Base-by-base conservation (phyloP, 2,329 filamentous ascomycete species). In the Alternaria infectoria region DNA sequence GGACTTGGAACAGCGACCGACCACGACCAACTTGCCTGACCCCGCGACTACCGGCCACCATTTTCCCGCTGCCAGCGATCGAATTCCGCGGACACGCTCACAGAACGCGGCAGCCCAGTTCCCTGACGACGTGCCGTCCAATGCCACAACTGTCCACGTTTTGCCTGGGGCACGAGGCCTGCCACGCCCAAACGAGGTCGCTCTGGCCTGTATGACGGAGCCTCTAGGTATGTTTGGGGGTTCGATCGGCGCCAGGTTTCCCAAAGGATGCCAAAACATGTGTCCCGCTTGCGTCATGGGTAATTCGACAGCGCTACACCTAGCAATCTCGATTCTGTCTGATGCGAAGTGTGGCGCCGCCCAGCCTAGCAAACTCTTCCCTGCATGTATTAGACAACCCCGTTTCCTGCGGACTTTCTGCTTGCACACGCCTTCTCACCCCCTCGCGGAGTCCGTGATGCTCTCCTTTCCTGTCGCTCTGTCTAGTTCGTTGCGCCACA, bases 251-350 rank as follows among this genome's bases (percentile, higher is more conserved):
- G 54, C 59, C 59, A 57, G 57, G 52, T 61, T 57, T 54, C 65
- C 52, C 54, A 57, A 51, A 56, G 13, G 40, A 46, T 40, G 45
- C 65, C 51, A 54, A 45, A 59, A 59, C 40, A 51, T 62, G 44
- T 52, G 57, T 54, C 43, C 32, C n/a, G 56, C 57, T 67, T 68
- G 65, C 65, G 65, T 68, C 65, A 68, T 65, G 50, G 50, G 49
- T 51, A 50, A 26, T 28, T 9, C 30, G 56, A 23, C 23, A 25
- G 60, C 65, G 65, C 65, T 60, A 68, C 65, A n/a, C n/a, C n/a
- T n/a, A 40, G 7, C 30, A 68, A 47, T 57, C 49, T 59, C 55
- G 44, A 55, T 59, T 32, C 44, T 45, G 32, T 50, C 25, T 19
- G 43, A 45, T 54, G 43, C 56, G 32, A 55, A 51, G 17, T 59